Conservation (phyloP, 2,329 filamentous ascomycete species). For the Aspergillus uvarum region DNA sequence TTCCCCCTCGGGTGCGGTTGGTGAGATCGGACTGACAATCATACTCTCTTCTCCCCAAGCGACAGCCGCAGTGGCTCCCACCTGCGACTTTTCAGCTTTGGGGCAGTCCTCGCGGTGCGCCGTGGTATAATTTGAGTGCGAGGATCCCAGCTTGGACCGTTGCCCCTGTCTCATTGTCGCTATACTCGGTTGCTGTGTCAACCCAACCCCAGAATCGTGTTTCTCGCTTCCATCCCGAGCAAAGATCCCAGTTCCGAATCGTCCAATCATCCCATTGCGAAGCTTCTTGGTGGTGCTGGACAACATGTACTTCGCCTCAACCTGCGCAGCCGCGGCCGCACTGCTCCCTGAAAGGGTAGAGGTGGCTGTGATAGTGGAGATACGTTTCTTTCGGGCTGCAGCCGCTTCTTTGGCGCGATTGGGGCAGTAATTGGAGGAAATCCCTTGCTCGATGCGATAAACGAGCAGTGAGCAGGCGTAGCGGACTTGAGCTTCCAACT, state of each 20-base stretch:
- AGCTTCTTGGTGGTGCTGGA: background rate
- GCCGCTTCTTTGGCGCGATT: background rate
- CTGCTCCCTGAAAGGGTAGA: background rate
- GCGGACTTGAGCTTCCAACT: conserved; percentile 37
- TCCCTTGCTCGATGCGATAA: conserved; percentile 31
- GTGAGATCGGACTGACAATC: background rate
- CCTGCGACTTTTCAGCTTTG: background rate
- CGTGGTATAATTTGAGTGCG: background rate
- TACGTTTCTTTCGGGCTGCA: background rate
- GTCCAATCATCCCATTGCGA: background rate
- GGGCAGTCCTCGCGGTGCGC: background rate
- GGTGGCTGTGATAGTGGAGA: background rate
- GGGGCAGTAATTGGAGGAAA: conserved; percentile 3
- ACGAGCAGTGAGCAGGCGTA: conserved; percentile 35
- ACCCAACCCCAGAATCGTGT: conserved; percentile 26
- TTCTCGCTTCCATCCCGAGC: conserved; percentile 13
- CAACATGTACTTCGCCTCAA: conserved; percentile 15
- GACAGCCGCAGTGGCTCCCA: background rate
- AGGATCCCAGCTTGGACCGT: background rate
- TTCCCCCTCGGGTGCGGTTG: background rate
- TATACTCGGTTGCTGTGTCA: conserved; percentile 21
- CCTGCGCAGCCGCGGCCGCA: conserved; percentile 1
- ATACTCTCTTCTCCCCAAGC: background rate
- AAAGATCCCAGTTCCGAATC: background rate
- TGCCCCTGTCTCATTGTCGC: conserved; percentile 14